These are phyloP conservation scores for Mitragyna speciosa DNA, from an alignment of 257 asterid genomes.

Conservation along the genomic window DNA sequence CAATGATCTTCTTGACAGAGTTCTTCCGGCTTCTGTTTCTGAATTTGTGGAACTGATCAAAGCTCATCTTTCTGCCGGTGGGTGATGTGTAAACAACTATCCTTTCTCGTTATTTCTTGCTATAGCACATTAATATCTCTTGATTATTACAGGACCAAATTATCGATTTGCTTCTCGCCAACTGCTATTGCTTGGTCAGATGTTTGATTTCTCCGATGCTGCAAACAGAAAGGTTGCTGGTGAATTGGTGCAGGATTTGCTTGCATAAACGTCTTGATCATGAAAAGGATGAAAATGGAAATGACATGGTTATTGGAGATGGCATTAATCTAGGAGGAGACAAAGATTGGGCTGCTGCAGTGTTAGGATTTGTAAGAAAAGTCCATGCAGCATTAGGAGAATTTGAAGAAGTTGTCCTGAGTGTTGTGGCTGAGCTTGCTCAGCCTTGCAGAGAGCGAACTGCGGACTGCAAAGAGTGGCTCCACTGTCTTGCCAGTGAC, in stretches of 20 bases:
- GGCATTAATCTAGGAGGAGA: conserved; percentile 95
- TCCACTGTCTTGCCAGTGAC: conserved; percentile 84
- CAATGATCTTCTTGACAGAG: conserved; percentile 80
- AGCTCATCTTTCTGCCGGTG: conserved; percentile 82
- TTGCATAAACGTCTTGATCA: conserved; percentile 70
- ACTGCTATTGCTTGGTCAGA: conserved; percentile 75
- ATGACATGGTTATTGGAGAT: conserved; percentile 73
- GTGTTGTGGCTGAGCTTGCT: conserved; percentile 80
- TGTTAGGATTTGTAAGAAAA: conserved; percentile 68
- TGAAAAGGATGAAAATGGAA: conserved; percentile 79
- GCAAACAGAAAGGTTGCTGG: conserved; percentile 83
- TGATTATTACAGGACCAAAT: conserved; percentile 63
- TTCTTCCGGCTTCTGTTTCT: conserved; percentile 78
- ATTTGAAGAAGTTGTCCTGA: conserved; percentile 72
- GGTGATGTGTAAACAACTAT: conserved; percentile 31
- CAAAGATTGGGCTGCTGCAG: conserved; percentile 91
- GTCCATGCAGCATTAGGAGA: conserved; percentile 83
- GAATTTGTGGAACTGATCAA: conserved; percentile 76
- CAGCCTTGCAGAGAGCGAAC: conserved; percentile 95
- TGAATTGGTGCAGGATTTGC: conserved; percentile 68
- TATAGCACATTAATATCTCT: conserved; percentile 16
- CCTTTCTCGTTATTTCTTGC: conserved; percentile 9
- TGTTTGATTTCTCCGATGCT: conserved; percentile 88
- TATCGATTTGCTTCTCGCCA: conserved; percentile 84
- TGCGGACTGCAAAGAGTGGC: conserved; percentile 83